Base-by-base conservation (phyloP, 129 eudicot species). In the Mikania micrantha region DNA sequence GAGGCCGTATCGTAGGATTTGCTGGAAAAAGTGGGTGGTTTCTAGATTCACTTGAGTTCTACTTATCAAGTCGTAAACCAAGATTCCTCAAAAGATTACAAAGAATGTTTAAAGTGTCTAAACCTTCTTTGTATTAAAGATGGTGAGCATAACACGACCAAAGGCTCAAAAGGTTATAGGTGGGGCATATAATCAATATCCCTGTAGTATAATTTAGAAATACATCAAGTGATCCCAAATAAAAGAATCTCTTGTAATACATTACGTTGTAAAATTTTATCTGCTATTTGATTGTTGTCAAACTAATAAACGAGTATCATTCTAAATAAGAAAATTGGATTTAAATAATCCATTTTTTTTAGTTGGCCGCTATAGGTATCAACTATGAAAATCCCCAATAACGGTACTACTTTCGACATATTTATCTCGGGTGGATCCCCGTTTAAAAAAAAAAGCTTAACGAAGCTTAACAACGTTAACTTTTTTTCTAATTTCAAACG, bases 11-110 rank as follows among this genome's bases (percentile, higher is more conserved):
- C n/a, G n/a, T n/a, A n/a, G n/a, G 96, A 0, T 75, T 90, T 48
- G 79, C 69, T 75, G 95, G 95, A 50, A 84, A 81, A 50, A 57
- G 86, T 32, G 96, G 96, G 2, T 86, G 95, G 90, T 86, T 69
- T 58, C 22, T 86, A 9, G 90, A 86, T 77, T 70, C 93, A n/a
- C 68, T 86, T 31, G 95, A 88, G 28, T 79, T 86, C 27, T 63
- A 69, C 63, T 36, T 86, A 49, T 39, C 85, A 7, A 74, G 38
- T 64, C 66, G 39, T 67, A 85, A 48, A 35, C 47, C 50, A 20
- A 71, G 53, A 17, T 49, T 81, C 21, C 34, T 63, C 22, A 76
- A 78, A 9, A 71, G 63, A 45, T 62, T 71, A 40, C 82, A 79
- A 22, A 68, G 17, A 47, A 65, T 53, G 80, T 53, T 82, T 22